Percentiles rank a stretch among this genome's conserved stretches.
Conservation (phyloP, 371 early-diverging fungal species). For the Haplosporangium sp. region DNA sequence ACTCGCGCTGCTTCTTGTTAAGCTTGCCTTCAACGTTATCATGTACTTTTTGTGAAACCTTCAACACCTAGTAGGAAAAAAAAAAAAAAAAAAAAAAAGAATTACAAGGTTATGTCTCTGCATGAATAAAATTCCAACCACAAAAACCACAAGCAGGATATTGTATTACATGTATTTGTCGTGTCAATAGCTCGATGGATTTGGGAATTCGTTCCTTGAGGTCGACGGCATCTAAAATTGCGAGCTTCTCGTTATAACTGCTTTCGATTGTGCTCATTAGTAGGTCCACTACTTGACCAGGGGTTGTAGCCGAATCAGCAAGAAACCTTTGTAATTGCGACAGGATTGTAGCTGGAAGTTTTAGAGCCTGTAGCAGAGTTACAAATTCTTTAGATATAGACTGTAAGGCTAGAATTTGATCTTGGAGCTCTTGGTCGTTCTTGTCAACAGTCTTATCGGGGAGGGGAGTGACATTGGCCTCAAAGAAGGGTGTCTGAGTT, state of each 20-base stretch:
- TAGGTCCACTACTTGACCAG: constrained; percentile 78
- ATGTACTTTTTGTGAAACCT: constrained; percentile 84
- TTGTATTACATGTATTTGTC: constrained; percentile 76
- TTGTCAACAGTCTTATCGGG: constrained; percentile 56
- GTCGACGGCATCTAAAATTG: constrained; percentile 69
- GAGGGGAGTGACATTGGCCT: constrained; percentile 43
- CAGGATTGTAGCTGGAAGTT: constrained; percentile 71
- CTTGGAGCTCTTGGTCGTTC: constrained; percentile 65
- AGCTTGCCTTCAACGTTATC: constrained; percentile 83
- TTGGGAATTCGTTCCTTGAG: constrained; percentile 69
- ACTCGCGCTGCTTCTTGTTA: constrained; percentile 85
- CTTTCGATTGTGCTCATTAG: constrained; percentile 81
- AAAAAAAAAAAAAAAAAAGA: background rate
- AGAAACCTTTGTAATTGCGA: constrained; percentile 76
- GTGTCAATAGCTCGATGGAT: constrained; percentile 74
- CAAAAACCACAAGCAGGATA: too few species aligned
- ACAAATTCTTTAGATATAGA: constrained; percentile 71
- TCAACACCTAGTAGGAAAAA: constrained; percentile 64
- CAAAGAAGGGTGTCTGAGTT: constrained; percentile 37
- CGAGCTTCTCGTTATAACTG: constrained; percentile 77
- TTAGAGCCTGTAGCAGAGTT: constrained; percentile 72
- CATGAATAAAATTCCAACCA: too few species aligned
- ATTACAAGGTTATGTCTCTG: too few species aligned
- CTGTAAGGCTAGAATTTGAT: constrained; percentile 69
- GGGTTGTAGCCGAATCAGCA: constrained; percentile 63